Percentiles rank a stretch among this genome's conserved stretches.
Evolutionary conservation across 345 rosid species (phyloP).

Genomic region (Microthlaspi erraticum): DNA sequence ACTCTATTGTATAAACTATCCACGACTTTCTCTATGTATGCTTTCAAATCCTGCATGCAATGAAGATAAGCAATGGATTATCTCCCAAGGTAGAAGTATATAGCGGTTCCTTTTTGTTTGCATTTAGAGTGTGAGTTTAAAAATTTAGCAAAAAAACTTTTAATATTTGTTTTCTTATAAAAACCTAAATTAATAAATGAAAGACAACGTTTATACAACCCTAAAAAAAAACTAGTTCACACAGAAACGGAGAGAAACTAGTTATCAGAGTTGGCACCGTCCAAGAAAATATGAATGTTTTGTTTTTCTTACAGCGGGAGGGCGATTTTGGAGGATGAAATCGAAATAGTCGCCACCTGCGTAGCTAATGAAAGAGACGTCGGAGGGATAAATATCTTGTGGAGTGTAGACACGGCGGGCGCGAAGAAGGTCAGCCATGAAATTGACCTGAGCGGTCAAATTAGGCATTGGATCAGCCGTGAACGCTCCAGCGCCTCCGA

Average conservation of each 20-base stretch:
- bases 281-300: neutral
- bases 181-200: no score
- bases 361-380: conserved; percentile 53
- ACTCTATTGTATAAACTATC: conserved; percentile 34
- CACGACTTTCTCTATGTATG: conserved; percentile 53
- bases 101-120: no score
- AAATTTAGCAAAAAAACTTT: no score
- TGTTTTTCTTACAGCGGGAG: conserved; percentile 46
- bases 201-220: no score
- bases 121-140: no score
- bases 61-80: neutral
- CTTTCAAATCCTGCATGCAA: conserved; percentile 49
- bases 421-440: conserved; percentile 47
- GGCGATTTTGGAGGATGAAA: conserved; percentile 46
- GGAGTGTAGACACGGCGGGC: conserved; percentile 42
- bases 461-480: conserved; percentile 48
- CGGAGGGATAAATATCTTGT: conserved; percentile 45
- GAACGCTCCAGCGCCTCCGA: conserved; percentile 73
- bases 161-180: no score
- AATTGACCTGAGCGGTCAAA: conserved; percentile 63
- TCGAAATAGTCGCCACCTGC: conserved; percentile 69
- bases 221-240: neutral
- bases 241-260: neutral
- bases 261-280: no score
- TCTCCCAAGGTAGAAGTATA: neutral